Evolutionary conservation across 2,329 filamentous ascomycete species (phyloP), one percentile per base, ranked within the genome.

Genomic region (Shiraia bambusicola): DNA sequence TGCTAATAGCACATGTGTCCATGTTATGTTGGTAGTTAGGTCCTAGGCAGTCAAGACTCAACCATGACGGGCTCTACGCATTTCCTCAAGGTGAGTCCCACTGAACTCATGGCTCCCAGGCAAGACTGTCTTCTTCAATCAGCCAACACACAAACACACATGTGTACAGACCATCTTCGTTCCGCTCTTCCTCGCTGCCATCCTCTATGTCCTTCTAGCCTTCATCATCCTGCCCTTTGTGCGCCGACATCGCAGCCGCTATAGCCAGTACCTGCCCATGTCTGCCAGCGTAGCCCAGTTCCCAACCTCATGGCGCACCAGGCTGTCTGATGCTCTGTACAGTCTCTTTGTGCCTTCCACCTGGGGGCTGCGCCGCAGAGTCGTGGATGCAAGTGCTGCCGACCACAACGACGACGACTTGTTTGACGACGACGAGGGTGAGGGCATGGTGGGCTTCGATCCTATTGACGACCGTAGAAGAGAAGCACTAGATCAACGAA

Each of bases 371-470:
- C 38, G 42, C 28, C 43, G 54, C 17, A 40, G 54, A 5, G 52
- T 67, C 3, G 50, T 68, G 1, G 63, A 69, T 40, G 67, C 59
- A 4, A 56, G 54, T 19, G 49, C 57, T 2, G 34, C 24, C 27
- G 37, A 33, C 13, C 64, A 70, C 32, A 42, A 61, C 40, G 59
- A 66, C 16, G 69, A 73, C 28, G 65, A 67, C 24, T 52, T 69
- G 17, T 74, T 74, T 42, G 71, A 69, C 31, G 71, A 71, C 25
- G 71, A 70, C 42, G 72, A 75, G 50, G 70, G 72, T 29, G 72
- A 75, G 56, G 68, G 66, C 37, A 72, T 75, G 71, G 66, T 74
- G 3, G 72, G 72, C 11, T 75, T 75, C 56, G 66, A 67, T 26
- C 61, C 63, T 4, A 57, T 68, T 25, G 62, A 67, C 19, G 56